Evolutionary conservation across 2,329 filamentous ascomycete species (phyloP).

Genomic region (Sporothrix inflata): DNA sequence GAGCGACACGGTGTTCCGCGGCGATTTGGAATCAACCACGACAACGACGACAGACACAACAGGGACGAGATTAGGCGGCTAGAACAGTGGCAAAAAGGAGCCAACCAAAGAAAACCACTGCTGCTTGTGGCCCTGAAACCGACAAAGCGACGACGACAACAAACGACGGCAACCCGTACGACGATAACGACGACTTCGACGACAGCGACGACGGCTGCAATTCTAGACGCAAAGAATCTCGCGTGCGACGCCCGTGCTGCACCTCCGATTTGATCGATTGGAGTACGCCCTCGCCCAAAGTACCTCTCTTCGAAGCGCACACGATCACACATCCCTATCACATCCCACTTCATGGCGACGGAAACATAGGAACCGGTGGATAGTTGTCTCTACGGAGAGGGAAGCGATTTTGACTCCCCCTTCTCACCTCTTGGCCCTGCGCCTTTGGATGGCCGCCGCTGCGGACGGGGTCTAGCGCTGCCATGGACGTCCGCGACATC

Average conservation of each 20-base stretch:
- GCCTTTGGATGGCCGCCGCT: constrained; percentile 34
- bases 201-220: neutral
- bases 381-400: constrained; percentile 12
- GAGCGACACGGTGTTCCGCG: neutral
- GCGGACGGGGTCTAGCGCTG: constrained; percentile 37
- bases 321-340: neutral
- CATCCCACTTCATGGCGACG: constrained; percentile 15
- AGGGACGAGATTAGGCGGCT: neutral
- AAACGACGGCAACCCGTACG: neutral
- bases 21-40: constrained; percentile 17
- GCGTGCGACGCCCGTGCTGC: constrained; percentile 8
- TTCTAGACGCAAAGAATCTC: neutral
- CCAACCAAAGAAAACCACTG: neutral
- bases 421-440: neutral
- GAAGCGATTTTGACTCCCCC: neutral
- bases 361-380: constrained; percentile 17
- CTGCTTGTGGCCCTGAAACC: neutral
- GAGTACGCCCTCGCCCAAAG: neutral
- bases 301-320: neutral
- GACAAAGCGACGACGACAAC: neutral
- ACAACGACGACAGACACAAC: constrained; percentile 1
- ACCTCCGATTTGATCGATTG: neutral
- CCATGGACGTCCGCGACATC: constrained; percentile 27
- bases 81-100: constrained; percentile 1
- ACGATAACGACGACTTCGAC: neutral